Conservation (phyloP, 345 rosid species). For the Brassica cretica region DNA sequence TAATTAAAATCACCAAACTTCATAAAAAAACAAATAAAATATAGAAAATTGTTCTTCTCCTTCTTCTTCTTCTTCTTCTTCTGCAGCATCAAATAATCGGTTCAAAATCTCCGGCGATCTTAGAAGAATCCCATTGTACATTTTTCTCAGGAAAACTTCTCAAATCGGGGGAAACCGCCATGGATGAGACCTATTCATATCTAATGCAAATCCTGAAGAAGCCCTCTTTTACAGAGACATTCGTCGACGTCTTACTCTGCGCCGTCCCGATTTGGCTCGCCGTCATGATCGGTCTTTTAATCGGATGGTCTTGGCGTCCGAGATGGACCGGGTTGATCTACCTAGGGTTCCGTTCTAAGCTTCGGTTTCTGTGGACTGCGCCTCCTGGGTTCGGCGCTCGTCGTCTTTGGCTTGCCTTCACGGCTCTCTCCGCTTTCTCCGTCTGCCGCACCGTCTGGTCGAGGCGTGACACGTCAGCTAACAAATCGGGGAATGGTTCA, state of each 20-base stretch:
- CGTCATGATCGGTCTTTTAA: conserved; percentile 88
- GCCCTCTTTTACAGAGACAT: conserved; percentile 80
- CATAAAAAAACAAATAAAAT: neutral
- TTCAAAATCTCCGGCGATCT: neutral
- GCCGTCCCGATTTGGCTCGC: conserved; percentile 99
- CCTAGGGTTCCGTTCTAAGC: conserved; percentile 76
- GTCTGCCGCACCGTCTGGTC: conserved; percentile 78
- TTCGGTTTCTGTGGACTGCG: conserved; percentile 77
- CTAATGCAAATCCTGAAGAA: conserved; percentile 60
- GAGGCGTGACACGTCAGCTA: conserved; percentile 47
- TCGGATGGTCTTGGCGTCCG: conserved; percentile 99
- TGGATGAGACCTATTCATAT: conserved; percentile 74
- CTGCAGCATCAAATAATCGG: neutral
- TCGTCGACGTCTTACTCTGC: conserved; percentile 91
- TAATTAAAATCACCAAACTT: conserved; percentile 18
- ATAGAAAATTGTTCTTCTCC: neutral
- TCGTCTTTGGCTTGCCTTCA: conserved; percentile 87
- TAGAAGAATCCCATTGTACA: neutral
- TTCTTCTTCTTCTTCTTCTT: too few species aligned
- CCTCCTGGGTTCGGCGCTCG: conserved; percentile 97
- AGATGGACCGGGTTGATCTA: conserved; percentile 90
- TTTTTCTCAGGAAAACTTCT: too few species aligned
- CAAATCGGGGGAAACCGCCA: conserved; percentile 19
- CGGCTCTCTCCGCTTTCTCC: conserved; percentile 89
- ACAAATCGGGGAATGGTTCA: conserved; percentile 39